These are phyloP conservation scores for Aspergillus transmontanensis DNA, from an alignment of 2,329 filamentous ascomycete genomes.

Conservation along the genomic window DNA sequence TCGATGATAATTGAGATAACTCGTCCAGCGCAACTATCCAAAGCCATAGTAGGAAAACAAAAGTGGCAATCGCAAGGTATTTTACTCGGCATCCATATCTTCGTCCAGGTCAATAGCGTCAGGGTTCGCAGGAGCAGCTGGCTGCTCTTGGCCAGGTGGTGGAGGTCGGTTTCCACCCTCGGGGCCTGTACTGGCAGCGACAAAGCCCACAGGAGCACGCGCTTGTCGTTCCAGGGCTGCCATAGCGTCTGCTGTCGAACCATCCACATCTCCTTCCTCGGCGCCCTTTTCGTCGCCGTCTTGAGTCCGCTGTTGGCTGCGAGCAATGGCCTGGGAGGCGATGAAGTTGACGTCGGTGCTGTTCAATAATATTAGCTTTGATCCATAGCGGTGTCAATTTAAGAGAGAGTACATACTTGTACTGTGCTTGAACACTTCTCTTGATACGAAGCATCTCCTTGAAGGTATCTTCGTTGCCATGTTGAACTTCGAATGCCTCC, in stretches of 20 bases:
- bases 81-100: conserved; percentile 43
- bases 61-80: background rate
- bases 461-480: conserved; percentile 98
- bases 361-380: conserved; percentile 36
- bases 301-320: conserved; percentile 64
- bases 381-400: background rate
- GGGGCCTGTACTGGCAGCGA: conserved; percentile 77
- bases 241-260: conserved; percentile 74
- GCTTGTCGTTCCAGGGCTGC: conserved; percentile 83
- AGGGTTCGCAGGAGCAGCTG: conserved; percentile 66
- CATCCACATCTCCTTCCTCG: conserved; percentile 48
- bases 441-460: conserved; percentile 99
- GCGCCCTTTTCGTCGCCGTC: conserved; percentile 35
- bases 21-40: conserved; percentile 7
- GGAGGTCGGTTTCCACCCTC: conserved; percentile 60
- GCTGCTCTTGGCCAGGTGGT: conserved; percentile 33
- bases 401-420: conserved; percentile 64
- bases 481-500: conserved; percentile 96
- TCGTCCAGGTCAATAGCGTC: conserved; percentile 85
- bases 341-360: conserved; percentile 97
- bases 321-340: conserved; percentile 88
- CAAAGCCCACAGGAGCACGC: conserved; percentile 86
- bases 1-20: conserved; percentile 3
- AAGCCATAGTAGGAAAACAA: conserved; percentile 8
- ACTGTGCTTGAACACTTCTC: conserved; percentile 93